phyloP scores from a whole-genome alignment of 805 yeast genomes.

The Myxozyma monticola region DNA sequence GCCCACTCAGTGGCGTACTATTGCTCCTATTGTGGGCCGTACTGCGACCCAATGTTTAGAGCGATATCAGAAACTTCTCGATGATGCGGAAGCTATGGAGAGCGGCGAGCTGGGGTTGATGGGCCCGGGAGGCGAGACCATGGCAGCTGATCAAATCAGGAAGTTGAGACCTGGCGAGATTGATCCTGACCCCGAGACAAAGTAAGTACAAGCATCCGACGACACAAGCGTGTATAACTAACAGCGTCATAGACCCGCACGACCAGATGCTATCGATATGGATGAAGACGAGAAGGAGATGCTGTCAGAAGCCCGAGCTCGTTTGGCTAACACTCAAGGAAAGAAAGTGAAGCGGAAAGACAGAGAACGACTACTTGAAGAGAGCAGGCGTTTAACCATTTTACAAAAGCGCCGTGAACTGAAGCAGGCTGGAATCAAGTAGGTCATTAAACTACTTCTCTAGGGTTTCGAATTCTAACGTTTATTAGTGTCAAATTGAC shows the following conservation, averaged over 20 bases:
- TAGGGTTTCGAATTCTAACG: constrained; percentile 33
- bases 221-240: background rate
- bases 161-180: constrained; percentile 51
- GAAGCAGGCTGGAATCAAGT: constrained; percentile 65
- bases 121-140: constrained; percentile 57
- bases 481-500: constrained; percentile 30
- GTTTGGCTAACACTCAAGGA: constrained; percentile 90
- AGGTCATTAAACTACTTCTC: background rate
- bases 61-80: constrained; percentile 71
- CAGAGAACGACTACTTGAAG: constrained; percentile 78
- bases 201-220: constrained; percentile 28
- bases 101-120: constrained; percentile 43
- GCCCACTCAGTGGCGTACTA: constrained; percentile 94
- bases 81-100: constrained; percentile 47
- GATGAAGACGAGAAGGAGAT: constrained; percentile 89
- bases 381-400: constrained; percentile 70
- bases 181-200: constrained; percentile 72
- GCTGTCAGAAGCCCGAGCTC: constrained; percentile 91
- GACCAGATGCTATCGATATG: constrained; percentile 75
- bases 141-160: constrained; percentile 41
- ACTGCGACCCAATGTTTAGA: constrained; percentile 87
- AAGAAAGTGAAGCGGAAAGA: constrained; percentile 90
- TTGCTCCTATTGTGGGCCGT: constrained; percentile 76
- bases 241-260: constrained; percentile 51
- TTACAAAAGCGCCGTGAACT: constrained; percentile 78